phyloP scores from a whole-genome alignment of 2,329 filamentous ascomycete species.

The Fusarium sp. region DNA sequence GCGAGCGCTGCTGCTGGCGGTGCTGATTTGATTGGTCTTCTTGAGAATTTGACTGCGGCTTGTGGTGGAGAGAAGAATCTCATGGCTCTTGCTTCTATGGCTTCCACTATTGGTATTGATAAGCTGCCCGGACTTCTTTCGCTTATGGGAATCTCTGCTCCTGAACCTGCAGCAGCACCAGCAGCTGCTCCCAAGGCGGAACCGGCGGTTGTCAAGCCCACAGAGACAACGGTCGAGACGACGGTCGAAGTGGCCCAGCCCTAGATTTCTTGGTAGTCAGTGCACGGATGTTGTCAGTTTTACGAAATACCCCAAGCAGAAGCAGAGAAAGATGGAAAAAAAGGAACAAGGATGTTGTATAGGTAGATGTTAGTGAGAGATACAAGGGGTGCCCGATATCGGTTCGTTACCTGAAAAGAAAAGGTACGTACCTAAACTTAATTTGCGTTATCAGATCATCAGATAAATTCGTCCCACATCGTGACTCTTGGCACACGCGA shows the following conservation, averaged over 20 bases:
- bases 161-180: not conserved
- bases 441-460: slow-evolving; percentile 51
- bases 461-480: slow-evolving; percentile 44
- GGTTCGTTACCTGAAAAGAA: not conserved
- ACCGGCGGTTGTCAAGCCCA: not conserved
- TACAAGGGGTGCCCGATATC: slow-evolving; percentile 9
- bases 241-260: slow-evolving; percentile 7
- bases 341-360: not conserved
- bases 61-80: not conserved
- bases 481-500: not conserved
- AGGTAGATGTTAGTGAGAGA: not conserved
- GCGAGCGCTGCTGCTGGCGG: not conserved
- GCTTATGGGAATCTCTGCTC: not conserved
- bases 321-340: not conserved
- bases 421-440: not conserved
- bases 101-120: not conserved
- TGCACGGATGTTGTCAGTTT: not conserved
- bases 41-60: not conserved
- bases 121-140: not conserved
- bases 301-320: not conserved
- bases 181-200: not conserved
- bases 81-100: not conserved
- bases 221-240: not conserved
- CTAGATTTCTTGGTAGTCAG: not conserved
- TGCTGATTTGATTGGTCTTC: not conserved